Conservation (phyloP, 495 filamentous ascomycete species). For the Neurospora sp. region DNA sequence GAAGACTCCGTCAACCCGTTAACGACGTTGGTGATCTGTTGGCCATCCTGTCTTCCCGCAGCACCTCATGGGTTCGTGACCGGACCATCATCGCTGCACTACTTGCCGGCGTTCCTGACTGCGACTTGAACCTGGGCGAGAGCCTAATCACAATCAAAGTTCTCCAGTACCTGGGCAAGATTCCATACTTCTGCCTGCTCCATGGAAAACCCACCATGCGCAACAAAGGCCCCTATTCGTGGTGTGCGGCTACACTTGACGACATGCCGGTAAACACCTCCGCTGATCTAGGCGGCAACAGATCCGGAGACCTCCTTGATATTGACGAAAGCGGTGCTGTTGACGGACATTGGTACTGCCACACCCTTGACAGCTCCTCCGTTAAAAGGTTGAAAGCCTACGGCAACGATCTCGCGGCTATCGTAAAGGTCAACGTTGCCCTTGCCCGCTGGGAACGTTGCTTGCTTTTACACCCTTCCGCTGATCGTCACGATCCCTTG, state of each 20-base stretch:
- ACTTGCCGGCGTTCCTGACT: not conserved
- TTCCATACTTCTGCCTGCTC: not conserved
- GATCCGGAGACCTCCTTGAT: not conserved
- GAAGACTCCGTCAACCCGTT: not conserved
- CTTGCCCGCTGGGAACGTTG: not conserved
- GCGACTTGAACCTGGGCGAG: not conserved
- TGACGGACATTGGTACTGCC: not conserved
- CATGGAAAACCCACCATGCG: slow-evolving; percentile 2
- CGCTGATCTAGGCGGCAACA: not conserved
- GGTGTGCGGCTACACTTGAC: not conserved
- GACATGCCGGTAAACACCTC: not conserved
- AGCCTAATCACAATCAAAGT: not conserved
- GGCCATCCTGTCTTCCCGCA: not conserved
- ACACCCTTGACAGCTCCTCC: not conserved
- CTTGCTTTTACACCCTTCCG: not conserved
- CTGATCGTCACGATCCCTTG: not conserved
- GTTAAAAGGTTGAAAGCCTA: not conserved
- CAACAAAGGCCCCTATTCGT: not conserved
- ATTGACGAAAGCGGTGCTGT: not conserved
- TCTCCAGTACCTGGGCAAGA: not conserved
- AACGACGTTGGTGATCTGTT: not conserved
- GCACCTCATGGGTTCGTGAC: slow-evolving; percentile 2
- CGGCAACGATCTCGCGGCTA: not conserved
- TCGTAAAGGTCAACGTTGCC: not conserved
- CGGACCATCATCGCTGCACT: slow-evolving; percentile 1